Percentiles rank a stretch among this genome's conserved stretches.
Evolutionary conservation across 768 basidiomycete genomes (phyloP).

Genomic region (Russula abietina): DNA sequence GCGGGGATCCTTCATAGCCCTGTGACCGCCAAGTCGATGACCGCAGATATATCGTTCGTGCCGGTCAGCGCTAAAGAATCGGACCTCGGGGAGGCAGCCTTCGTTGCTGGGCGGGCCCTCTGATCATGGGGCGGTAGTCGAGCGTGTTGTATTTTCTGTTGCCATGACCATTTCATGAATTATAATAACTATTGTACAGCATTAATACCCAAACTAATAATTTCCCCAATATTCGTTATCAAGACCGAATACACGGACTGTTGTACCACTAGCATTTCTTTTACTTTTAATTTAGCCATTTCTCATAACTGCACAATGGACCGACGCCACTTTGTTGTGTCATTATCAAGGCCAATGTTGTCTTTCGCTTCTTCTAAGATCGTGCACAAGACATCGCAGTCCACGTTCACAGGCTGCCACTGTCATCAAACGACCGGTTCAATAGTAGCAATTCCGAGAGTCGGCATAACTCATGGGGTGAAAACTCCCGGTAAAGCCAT

Average conservation of each 20-base stretch:
- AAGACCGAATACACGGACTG: background rate
- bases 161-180: background rate
- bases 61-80: slow-evolving; percentile 1
- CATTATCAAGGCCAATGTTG: background rate
- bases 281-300: background rate
- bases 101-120: slow-evolving; percentile 15
- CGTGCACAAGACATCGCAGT: background rate
- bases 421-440: background rate
- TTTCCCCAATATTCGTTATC: too few species aligned
- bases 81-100: background rate
- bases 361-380: background rate
- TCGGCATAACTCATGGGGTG: background rate
- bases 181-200: background rate
- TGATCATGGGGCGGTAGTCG: background rate
- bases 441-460: background rate
- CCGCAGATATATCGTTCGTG: slow-evolving; percentile 7
- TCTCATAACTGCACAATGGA: background rate
- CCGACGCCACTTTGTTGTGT: background rate
- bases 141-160: background rate
- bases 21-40: slow-evolving; percentile 5
- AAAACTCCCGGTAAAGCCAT: background rate
- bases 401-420: too few species aligned
- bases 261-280: background rate
- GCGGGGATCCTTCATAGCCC: slow-evolving; percentile 9
- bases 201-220: background rate